These are phyloP conservation scores for Chlorella ohadii DNA, from an alignment of 139 green algal genomes.

Conservation along the genomic window DNA sequence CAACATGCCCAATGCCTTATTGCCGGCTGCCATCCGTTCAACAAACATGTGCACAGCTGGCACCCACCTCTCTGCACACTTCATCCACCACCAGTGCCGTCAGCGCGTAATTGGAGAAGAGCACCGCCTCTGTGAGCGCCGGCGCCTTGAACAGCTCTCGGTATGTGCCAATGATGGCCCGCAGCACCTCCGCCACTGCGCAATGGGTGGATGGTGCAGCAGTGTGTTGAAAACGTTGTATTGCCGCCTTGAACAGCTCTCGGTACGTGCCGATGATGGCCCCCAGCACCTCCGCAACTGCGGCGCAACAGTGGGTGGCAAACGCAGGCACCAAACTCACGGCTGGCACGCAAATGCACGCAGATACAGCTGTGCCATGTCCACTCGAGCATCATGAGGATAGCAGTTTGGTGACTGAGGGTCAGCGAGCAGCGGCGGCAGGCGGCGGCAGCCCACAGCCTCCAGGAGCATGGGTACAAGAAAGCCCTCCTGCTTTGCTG, in stretches of 20 bases:
- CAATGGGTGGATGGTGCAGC: constrained; percentile 34
- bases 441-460: too few relatives aligned
- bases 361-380: too few relatives aligned
- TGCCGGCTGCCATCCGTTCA: too few relatives aligned
- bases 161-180: constrained; percentile 55
- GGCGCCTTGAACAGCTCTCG: constrained; percentile 53
- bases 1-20: too few relatives aligned
- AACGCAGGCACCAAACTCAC: not conserved
- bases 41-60: too few relatives aligned
- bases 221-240: too few relatives aligned
- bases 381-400: too few relatives aligned
- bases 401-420: too few relatives aligned
- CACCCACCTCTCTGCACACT: constrained; percentile 39
- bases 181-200: constrained; percentile 24
- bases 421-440: too few relatives aligned
- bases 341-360: too few relatives aligned
- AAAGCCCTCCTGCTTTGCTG: too few relatives aligned
- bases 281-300: constrained; percentile 58
- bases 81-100: constrained; percentile 40
- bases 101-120: constrained; percentile 40
- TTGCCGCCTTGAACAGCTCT: constrained; percentile 54
- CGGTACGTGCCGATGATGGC: constrained; percentile 58
- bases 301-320: not conserved
- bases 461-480: too few relatives aligned
- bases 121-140: constrained; percentile 28